Percentiles rank a stretch among this genome's conserved stretches.
phyloP scores from a whole-genome alignment of 768 basidiomycete species.

The Epithele typhae region DNA sequence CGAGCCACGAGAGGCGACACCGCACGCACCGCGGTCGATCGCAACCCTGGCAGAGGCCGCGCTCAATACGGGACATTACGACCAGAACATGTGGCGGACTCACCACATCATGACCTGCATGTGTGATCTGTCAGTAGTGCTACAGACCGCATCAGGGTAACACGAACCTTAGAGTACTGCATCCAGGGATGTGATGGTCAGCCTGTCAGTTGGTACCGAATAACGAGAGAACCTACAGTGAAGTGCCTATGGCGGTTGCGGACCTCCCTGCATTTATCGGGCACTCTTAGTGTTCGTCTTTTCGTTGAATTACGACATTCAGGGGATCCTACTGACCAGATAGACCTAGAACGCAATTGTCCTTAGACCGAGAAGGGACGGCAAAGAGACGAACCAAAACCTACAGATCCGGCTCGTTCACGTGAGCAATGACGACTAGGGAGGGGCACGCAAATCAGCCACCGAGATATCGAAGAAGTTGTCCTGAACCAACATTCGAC shows the following conservation, averaged over 20 bases:
- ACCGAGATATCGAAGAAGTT: slow-evolving; percentile 1
- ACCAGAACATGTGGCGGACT: slow-evolving; percentile 16
- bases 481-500: slow-evolving; percentile 80
- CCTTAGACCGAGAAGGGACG: neutral
- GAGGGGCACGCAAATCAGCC: neutral
- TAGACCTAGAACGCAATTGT: slow-evolving; percentile 58
- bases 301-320: neutral
- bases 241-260: slow-evolving; percentile 81
- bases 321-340: slow-evolving; percentile 54
- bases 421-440: slow-evolving; percentile 69
- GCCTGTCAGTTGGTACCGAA: too few species aligned
- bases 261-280: slow-evolving; percentile 66
- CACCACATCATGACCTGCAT: slow-evolving; percentile 87
- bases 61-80: neutral
- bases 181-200: too few species aligned
- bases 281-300: neutral
- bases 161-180: slow-evolving; percentile 74
- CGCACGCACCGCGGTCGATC: slow-evolving; percentile 72
- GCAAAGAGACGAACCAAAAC: too few species aligned
- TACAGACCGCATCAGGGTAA: slow-evolving; percentile 1
- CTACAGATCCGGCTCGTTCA: slow-evolving; percentile 75
- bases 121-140: too few species aligned
- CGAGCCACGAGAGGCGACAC: neutral
- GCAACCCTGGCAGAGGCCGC: slow-evolving; percentile 64
- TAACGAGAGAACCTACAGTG: slow-evolving; percentile 46